Conservation (phyloP, 148 eudicot species). For the Drosera capensis region DNA sequence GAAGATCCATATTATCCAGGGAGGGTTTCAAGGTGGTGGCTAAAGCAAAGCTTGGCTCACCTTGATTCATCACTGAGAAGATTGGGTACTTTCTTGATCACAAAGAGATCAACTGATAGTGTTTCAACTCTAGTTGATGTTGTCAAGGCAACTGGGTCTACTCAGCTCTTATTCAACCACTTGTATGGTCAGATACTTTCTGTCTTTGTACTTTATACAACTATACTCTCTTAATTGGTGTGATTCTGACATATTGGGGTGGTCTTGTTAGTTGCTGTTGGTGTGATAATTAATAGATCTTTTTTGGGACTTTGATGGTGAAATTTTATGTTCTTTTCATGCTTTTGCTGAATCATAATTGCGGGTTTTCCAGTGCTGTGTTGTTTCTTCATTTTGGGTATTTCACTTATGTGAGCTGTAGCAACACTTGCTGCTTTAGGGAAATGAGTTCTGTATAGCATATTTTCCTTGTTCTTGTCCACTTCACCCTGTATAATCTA, state of each 20-base stretch:
- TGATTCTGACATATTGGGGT: too few species aligned
- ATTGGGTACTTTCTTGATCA: constrained; percentile 68
- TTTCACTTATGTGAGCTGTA: not conserved
- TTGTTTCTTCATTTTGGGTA: not conserved
- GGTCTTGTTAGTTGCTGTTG: not conserved
- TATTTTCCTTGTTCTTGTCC: too few species aligned
- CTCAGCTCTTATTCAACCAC: constrained; percentile 82
- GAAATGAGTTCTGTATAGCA: too few species aligned
- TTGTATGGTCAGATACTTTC: too few species aligned
- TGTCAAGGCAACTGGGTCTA: constrained; percentile 68
- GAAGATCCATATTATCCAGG: constrained; percentile 90
- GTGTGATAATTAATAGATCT: not conserved
- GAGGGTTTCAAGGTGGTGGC: constrained; percentile 98
- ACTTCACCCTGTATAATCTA: too few species aligned
- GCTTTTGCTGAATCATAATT: not conserved
- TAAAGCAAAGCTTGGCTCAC: constrained; percentile 70
- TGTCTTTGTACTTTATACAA: too few species aligned
- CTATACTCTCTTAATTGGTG: too few species aligned
- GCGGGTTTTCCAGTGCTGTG: not conserved
- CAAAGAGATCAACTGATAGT: constrained; percentile 81
- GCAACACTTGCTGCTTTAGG: not conserved
- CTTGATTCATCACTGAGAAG: constrained; percentile 76
- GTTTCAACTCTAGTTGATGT: constrained; percentile 68
- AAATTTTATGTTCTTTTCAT: not conserved
- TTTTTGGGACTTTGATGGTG: not conserved